Percentiles rank a stretch among this genome's conserved stretches.
Evolutionary conservation across 2,329 filamentous ascomycete species (phyloP).

Genomic region (Trichophyton mentagrophytes): DNA sequence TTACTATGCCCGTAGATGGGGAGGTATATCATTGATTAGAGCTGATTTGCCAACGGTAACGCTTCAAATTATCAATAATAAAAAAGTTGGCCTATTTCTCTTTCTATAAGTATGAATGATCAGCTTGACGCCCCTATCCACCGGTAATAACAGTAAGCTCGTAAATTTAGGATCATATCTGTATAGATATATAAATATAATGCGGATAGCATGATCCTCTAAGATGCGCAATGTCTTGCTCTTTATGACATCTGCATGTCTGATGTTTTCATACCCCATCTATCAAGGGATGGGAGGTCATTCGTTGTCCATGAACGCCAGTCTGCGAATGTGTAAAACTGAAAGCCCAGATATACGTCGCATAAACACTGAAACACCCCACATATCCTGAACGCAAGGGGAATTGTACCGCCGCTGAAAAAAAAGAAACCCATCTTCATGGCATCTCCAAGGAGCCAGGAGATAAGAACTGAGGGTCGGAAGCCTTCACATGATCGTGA

Average conservation of each 20-base stretch:
- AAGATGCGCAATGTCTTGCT: neutral
- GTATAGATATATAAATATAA: neutral
- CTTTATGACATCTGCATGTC: constrained; percentile 10
- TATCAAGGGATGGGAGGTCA: constrained; percentile 4
- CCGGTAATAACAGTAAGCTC: neutral
- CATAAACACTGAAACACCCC: constrained; percentile 38
- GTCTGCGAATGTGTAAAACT: constrained; percentile 34
- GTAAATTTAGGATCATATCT: neutral
- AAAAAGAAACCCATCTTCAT: constrained; percentile 43
- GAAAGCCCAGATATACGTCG: constrained; percentile 35
- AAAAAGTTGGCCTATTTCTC: neutral
- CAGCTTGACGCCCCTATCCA: neutral
- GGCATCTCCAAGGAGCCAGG: constrained; percentile 38
- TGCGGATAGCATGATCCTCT: neutral
- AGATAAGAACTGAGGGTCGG: constrained; percentile 34
- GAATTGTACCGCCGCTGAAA: constrained; percentile 30
- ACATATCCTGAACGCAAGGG: constrained; percentile 38
- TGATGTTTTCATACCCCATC: constrained; percentile 13
- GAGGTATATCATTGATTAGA: neutral
- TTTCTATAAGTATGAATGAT: too few species aligned
- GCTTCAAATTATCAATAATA: neutral
- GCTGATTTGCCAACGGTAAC: neutral
- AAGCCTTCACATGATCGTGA: constrained; percentile 39
- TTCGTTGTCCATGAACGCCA: constrained; percentile 4
- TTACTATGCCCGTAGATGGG: neutral